Percentiles rank a stretch among this genome's conserved stretches.
These are phyloP conservation scores for Fusarium drepaniforme DNA, from an alignment of 2,329 filamentous ascomycete species.

Conservation along the genomic window DNA sequence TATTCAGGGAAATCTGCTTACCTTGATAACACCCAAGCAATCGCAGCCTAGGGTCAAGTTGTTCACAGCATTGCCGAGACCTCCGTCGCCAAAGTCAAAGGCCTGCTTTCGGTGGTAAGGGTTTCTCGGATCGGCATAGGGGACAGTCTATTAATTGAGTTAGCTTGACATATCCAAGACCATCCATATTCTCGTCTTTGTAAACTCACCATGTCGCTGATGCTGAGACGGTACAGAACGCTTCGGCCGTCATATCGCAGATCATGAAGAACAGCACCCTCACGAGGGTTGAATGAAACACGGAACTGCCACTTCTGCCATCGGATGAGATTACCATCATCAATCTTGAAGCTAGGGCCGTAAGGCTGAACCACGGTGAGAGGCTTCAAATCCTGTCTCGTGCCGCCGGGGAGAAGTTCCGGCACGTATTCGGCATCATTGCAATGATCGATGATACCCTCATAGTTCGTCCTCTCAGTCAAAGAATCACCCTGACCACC, in stretches of 20 bases:
- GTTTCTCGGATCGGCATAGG: conserved; percentile 73
- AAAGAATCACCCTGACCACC: conserved; percentile 47
- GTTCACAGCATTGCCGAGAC: conserved; percentile 76
- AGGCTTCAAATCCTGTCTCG: conserved; percentile 68
- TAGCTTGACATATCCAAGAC: neutral
- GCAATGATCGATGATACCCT: conserved; percentile 47
- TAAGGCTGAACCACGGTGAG: conserved; percentile 60
- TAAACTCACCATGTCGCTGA: conserved; percentile 73
- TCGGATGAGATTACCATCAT: conserved; percentile 53
- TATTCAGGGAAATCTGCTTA: neutral
- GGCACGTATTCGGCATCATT: conserved; percentile 54
- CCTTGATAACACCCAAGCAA: conserved; percentile 72
- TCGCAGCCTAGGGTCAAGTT: conserved; percentile 76
- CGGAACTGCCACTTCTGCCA: conserved; percentile 79
- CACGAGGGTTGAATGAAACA: conserved; percentile 76
- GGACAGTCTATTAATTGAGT: conserved; percentile 55
- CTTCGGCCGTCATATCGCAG: conserved; percentile 74
- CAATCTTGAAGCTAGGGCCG: conserved; percentile 56
- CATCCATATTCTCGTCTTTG: fast-evolving
- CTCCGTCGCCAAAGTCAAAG: conserved; percentile 78
- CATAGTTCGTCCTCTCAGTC: conserved; percentile 25
- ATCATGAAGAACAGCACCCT: conserved; percentile 78
- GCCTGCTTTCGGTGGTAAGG: conserved; percentile 77
- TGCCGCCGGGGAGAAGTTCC: conserved; percentile 55
- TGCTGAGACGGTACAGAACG: conserved; percentile 74